Base-by-base conservation (phyloP, 257 asterid genomes). In the Solanum commersonii region DNA sequence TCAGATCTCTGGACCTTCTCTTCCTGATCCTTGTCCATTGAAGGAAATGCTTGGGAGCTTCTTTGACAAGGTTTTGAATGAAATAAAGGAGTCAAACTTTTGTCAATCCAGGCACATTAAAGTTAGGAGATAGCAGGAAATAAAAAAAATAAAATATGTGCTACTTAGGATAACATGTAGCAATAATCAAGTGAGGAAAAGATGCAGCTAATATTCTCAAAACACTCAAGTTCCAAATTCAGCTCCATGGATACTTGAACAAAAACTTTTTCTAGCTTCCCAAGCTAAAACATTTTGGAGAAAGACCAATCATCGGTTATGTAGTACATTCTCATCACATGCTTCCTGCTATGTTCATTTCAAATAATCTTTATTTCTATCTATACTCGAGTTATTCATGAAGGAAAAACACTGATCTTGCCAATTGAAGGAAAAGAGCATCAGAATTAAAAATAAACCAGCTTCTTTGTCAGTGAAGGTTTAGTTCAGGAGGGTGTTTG, bases 1-100 rank as follows among this genome's bases (percentile, higher is more conserved):
- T 88, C 90, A 9, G 91, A 72, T 74, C 89, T 90, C 85, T 73
- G 90, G 38, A 70, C 70, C 84, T 79, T 86, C 87, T 91, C 93
- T 40, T 90, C 93, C 81, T 88, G 89, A 35, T 68, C 77, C 82
- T 90, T 86, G 87, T 86, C 85, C 72, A 89, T 83, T 84, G 79
- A 56, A 87, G 84, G 77, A 33, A 86, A 16, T 20, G 42, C 76
- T 44, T 90, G 59, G 86, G 73, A 44, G 63, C 84, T 86, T 87
- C 90, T 67, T 87, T 82, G 42, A 71, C 87, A 12, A 76, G 16
- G 68, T 59, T 84, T 87, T 20, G 18, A 84, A 44, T 2, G 56
- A 22, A 90, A 49, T 25, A 77, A 46, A 74, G 23, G 49, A 8
- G 68, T 38, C 52, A 23, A 34, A 4, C 22, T 68, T 20, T 35